These are phyloP conservation scores for Pelargonium fulgidum DNA, from an alignment of 441 rosid species.

Conservation along the genomic window DNA sequence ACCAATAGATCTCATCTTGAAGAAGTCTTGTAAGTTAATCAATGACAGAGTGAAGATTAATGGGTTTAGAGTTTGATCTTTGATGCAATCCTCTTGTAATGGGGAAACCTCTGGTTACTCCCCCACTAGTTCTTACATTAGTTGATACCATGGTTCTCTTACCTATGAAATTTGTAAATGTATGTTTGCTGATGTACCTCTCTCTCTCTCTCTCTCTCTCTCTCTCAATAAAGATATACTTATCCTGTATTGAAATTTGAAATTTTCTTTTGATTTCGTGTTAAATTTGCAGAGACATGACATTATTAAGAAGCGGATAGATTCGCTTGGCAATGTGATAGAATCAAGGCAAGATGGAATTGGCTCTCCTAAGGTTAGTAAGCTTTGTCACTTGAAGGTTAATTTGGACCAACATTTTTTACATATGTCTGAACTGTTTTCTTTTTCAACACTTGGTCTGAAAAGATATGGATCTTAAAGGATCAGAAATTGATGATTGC, in stretches of 20 bases:
- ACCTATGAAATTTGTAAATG: background rate
- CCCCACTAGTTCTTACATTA: too few species aligned
- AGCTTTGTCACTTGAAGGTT: constrained; percentile 11
- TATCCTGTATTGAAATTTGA: constrained; percentile 10
- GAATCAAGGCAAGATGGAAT: constrained; percentile 76
- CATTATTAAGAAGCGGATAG: constrained; percentile 74
- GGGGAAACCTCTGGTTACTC: too few species aligned
- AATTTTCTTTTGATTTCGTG: constrained; percentile 8
- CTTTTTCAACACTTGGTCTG: background rate
- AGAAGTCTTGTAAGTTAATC: too few species aligned
- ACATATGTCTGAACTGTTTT: background rate
- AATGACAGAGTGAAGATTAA: too few species aligned
- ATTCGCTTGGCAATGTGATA: constrained; percentile 66
- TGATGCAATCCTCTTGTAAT: too few species aligned
- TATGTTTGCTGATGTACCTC: background rate
- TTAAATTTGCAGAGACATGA: constrained; percentile 66
- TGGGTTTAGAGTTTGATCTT: too few species aligned
- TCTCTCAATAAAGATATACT: background rate
- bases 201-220: background rate
- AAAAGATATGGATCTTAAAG: background rate
- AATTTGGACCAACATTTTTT: background rate
- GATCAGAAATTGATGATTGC: background rate
- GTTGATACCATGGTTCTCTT: background rate
- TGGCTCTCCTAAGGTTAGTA: constrained; percentile 78
- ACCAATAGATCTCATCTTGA: too few species aligned